Conservation (phyloP, 2,329 filamentous ascomycete species). For the Akanthomyces dipterigenus region DNA sequence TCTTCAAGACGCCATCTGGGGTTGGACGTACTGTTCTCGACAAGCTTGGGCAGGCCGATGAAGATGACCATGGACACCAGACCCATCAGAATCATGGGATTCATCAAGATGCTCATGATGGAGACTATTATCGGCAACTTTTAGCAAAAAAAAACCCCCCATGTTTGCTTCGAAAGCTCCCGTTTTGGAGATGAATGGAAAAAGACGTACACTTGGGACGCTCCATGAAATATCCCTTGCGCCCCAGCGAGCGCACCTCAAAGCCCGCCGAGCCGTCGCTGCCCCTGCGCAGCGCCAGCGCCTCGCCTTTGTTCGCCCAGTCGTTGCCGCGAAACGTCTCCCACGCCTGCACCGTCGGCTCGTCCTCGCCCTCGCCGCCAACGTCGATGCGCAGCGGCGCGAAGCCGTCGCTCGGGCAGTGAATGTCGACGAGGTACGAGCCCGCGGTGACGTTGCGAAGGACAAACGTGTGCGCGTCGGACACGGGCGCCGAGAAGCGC, state of each 20-base stretch:
- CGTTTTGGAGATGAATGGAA: too few species aligned
- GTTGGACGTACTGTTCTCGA: slow-evolving; percentile 78
- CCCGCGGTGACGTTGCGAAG: slow-evolving; percentile 66
- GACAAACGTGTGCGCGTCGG: slow-evolving; percentile 61
- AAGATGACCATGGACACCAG: slow-evolving; percentile 76
- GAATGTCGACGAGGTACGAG: slow-evolving; percentile 77
- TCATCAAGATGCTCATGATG: slow-evolving; percentile 77
- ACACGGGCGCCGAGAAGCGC: slow-evolving; percentile 52
- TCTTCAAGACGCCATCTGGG: neutral
- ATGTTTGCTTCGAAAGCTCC: too few species aligned
- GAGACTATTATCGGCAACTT: slow-evolving; percentile 48
- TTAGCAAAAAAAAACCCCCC: neutral
- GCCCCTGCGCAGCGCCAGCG: slow-evolving; percentile 34
- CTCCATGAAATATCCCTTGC: slow-evolving; percentile 71
- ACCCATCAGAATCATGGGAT: slow-evolving; percentile 93
- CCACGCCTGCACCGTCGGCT: slow-evolving; percentile 53
- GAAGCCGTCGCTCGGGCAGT: slow-evolving; percentile 69
- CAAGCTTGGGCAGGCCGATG: slow-evolving; percentile 87
- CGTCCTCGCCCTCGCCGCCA: slow-evolving; percentile 28
- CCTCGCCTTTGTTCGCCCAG: slow-evolving; percentile 79
- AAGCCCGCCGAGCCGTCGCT: slow-evolving; percentile 37
- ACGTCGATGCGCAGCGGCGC: slow-evolving; percentile 61
- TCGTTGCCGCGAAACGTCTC: slow-evolving; percentile 85
- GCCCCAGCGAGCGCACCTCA: slow-evolving; percentile 53
- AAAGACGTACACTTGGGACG: slow-evolving; percentile 62